phyloP scores from a whole-genome alignment of 768 basidiomycete genomes.

The Lactarius hengduanensis region DNA sequence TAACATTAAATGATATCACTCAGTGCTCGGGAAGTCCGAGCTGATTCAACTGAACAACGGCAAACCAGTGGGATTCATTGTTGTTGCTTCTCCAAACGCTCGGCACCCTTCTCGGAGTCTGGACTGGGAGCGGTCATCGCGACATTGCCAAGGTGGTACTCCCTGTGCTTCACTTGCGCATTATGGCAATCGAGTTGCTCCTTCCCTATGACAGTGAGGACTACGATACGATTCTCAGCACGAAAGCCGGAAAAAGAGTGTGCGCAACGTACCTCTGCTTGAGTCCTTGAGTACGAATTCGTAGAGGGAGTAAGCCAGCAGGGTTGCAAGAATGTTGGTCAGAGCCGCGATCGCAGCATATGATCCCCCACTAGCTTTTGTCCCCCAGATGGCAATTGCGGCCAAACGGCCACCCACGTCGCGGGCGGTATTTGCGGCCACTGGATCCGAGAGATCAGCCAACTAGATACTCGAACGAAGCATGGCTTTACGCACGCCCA shows the following conservation, averaged over 20 bases:
- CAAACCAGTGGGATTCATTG: neutral
- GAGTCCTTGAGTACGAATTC: constrained; percentile 34
- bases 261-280: constrained; percentile 29
- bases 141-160: neutral
- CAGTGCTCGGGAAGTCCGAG: neutral
- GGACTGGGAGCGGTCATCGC: neutral
- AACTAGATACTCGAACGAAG: neutral
- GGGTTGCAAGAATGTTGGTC: constrained; percentile 35
- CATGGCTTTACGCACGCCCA: constrained; percentile 28
- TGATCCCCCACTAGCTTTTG: constrained; percentile 32
- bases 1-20: neutral
- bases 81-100: neutral
- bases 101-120: constrained; percentile 15
- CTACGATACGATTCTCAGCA: constrained; percentile 15
- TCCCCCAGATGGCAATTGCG: constrained; percentile 34
- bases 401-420: constrained; percentile 34
- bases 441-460: constrained; percentile 21
- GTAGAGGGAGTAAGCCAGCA: constrained; percentile 33
- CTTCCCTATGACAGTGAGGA: constrained; percentile 17
- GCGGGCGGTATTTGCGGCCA: constrained; percentile 34
- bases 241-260: neutral
- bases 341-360: constrained; percentile 37
- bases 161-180: constrained; percentile 15
- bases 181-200: constrained; percentile 16
- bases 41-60: neutral